These are phyloP conservation scores for Chaetoceros tenuissimus DNA, from an alignment of 108 stramenopile species.

Conservation along the genomic window DNA sequence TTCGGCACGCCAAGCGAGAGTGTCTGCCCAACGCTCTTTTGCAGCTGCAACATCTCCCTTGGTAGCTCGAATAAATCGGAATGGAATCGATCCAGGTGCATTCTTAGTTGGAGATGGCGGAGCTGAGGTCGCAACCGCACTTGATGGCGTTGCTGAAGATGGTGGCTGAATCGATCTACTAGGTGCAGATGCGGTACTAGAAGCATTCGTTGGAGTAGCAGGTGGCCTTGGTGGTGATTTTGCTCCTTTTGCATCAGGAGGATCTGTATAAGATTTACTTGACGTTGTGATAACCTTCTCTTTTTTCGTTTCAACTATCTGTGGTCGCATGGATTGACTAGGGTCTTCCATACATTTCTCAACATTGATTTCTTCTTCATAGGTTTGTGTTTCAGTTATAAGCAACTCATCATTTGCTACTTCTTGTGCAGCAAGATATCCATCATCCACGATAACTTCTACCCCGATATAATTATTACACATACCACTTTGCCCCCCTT, in stretches of 20 bases:
- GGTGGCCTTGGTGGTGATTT: background rate
- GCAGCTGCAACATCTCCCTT: slow-evolving; percentile 55
- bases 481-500: background rate
- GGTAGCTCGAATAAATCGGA: slow-evolving; percentile 62
- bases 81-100: slow-evolving; percentile 12
- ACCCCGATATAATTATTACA: background rate
- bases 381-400: background rate
- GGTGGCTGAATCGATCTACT: background rate
- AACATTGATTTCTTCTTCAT: background rate
- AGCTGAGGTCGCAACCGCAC: background rate
- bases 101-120: background rate
- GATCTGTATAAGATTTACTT: background rate
- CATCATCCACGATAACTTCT: background rate
- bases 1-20: slow-evolving; percentile 57
- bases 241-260: background rate
- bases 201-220: too few species aligned
- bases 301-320: background rate
- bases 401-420: background rate
- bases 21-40: slow-evolving; percentile 40
- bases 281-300: background rate
- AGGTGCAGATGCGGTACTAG: background rate
- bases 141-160: background rate
- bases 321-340: background rate
- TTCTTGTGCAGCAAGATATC: background rate
- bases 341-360: background rate